These are phyloP conservation scores for Malassezia sympodialis DNA, from an alignment of 1,284 basidiomycete genomes.

Conservation along the genomic window DNA sequence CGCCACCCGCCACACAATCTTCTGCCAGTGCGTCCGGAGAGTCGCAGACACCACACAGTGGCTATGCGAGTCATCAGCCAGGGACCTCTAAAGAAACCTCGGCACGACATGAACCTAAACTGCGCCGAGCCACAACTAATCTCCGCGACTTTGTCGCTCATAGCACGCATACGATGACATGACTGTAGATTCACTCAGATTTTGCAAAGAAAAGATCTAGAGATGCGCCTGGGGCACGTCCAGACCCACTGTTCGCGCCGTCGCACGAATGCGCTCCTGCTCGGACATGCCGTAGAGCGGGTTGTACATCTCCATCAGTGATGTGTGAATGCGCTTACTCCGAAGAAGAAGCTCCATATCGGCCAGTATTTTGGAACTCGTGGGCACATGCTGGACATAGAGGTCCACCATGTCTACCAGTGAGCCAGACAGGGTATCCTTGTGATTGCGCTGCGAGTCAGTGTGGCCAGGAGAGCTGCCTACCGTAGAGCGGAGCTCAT, in stretches of 20 bases:
- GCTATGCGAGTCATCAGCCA: neutral
- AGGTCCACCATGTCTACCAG: neutral
- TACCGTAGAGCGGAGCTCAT: constrained; percentile 10
- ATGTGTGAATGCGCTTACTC: constrained; percentile 11
- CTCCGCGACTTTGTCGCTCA: neutral
- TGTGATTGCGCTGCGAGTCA: constrained; percentile 3
- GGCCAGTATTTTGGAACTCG: neutral
- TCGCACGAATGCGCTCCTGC: constrained; percentile 69
- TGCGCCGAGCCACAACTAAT: neutral
- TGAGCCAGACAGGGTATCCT: neutral
- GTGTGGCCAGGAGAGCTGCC: neutral
- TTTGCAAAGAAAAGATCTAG: neutral
- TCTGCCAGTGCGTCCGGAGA: neutral
- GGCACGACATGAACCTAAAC: neutral
- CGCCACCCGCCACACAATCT: neutral
- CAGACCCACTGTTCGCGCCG: constrained; percentile 73
- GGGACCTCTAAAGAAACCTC: neutral
- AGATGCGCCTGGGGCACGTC: constrained; percentile 27
- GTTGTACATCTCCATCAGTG: constrained; percentile 58
- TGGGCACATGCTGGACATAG: neutral
- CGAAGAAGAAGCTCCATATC: constrained; percentile 13
- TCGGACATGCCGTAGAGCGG: constrained; percentile 66
- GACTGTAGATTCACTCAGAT: neutral
- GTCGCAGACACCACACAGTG: neutral
- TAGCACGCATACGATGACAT: neutral